Evolutionary conservation across 1,284 basidiomycete species (phyloP), one percentile per base, ranked within the genome.

Genomic region (Cryptococcus jaspeensis): DNA sequence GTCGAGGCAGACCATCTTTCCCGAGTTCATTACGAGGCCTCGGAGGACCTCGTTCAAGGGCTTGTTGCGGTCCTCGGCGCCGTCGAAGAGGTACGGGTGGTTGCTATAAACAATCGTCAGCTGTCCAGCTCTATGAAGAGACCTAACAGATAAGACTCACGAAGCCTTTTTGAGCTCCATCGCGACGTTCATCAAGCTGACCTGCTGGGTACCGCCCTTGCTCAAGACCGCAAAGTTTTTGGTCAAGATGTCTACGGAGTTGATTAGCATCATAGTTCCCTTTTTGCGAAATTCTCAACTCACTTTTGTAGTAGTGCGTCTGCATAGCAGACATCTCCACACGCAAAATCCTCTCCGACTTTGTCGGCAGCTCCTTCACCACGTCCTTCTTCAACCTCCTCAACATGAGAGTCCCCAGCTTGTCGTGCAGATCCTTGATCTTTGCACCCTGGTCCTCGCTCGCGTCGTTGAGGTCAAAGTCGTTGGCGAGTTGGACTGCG

Each of bases 321-420:
- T 99, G 96, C 75, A 99, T 84, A 52, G 90, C 86, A 67, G 88
- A 91, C 95, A 99, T 96, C 80, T 99, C 96, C 39, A 99, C 94
- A 18, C 96, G 87, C 56, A 99, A 81, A 66, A 99, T 99, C 49
- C 92, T 89, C 79, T 99, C 96, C 72, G 92, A 95, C 84, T 99
- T 99, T 32, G 93, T 94, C 2, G 96, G 96, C 51, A 99, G 81
- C 56, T 90, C 92, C 64, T 94, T 96, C 63, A 98, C 84, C n/a
- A 99, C 96, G 70, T 99, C 96, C 64, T 88, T 88, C 81, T 99
- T 99, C 65, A 99, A 79, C 42, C 96, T 87, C 56, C 96, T 83
- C 52, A 99, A 81, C 96, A 99, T 99, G 72, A 98, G 83, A 12
- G 88, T 88, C 73, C 94, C 91, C 16, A 99, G 84, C 76, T 98